Percentiles rank a stretch among this genome's conserved stretches.
Evolutionary conservation across 2,329 filamentous ascomycete species (phyloP).

Genomic region (Ophiosphaerella narmari): DNA sequence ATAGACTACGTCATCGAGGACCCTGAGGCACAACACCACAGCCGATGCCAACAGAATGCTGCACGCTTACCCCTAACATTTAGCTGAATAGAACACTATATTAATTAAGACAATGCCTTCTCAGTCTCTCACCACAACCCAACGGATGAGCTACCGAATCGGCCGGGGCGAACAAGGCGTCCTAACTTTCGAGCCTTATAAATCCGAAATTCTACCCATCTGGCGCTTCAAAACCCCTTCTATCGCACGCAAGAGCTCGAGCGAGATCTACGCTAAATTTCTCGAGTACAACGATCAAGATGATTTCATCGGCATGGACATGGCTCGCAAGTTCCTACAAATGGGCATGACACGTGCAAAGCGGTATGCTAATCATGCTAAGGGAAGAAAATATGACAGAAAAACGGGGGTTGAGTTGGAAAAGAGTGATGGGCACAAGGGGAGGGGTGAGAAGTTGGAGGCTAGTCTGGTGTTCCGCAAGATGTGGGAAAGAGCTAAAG

Average conservation of each 20-base stretch:
- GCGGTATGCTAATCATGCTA: constrained; percentile 61
- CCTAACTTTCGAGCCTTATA: constrained; percentile 67
- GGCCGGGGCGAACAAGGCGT: constrained; percentile 65
- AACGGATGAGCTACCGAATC: constrained; percentile 60
- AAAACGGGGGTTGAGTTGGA: constrained; percentile 47
- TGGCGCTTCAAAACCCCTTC: constrained; percentile 63
- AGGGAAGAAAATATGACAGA: constrained; percentile 61
- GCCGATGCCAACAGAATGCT: neutral
- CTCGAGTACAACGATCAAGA: constrained; percentile 54
- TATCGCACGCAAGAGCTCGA: constrained; percentile 58
- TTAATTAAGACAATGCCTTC: constrained; percentile 10
- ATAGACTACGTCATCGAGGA: constrained; percentile 25
- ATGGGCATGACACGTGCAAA: constrained; percentile 68
- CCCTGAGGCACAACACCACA: neutral
- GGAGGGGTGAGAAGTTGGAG: constrained; percentile 55
- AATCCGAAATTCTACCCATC: constrained; percentile 61
- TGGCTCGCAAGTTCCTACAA: constrained; percentile 67
- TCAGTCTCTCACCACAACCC: constrained; percentile 28
- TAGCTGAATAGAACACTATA: neutral
- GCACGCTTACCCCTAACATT: neutral
- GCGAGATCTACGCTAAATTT: constrained; percentile 57
- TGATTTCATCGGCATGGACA: constrained; percentile 69
- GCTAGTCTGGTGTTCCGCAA: constrained; percentile 56
- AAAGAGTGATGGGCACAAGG: constrained; percentile 53
- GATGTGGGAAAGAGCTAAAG: constrained; percentile 55